A percentile compares a stretch with the other conserved stretches of the same genome.
These are phyloP conservation scores for Malus orientalis DNA, from an alignment of 306 rosid genomes.

Conservation along the genomic window DNA sequence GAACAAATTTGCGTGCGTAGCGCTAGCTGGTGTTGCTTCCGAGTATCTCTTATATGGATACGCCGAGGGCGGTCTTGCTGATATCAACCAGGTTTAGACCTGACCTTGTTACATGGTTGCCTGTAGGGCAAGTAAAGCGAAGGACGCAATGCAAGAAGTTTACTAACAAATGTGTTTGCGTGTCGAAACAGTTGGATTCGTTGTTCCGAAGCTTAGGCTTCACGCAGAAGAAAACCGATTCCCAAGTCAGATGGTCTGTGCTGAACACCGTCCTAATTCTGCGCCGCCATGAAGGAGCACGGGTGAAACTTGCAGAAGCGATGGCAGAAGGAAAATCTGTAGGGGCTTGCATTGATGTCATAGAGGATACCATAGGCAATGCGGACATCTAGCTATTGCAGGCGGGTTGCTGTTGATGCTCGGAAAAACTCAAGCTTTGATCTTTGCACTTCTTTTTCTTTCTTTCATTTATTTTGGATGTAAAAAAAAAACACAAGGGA, in stretches of 20 bases:
- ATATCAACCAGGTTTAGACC: constrained; percentile 66
- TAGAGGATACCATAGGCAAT: constrained; percentile 51
- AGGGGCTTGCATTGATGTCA: constrained; percentile 64
- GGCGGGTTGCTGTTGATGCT: background rate
- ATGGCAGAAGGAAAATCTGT: constrained; percentile 64
- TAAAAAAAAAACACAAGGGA: background rate
- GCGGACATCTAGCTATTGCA: constrained; percentile 30
- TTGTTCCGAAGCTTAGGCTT: constrained; percentile 63
- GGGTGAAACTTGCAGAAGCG: constrained; percentile 70
- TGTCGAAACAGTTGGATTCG: constrained; percentile 47
- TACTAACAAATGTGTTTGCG: constrained; percentile 9
- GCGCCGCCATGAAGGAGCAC: constrained; percentile 72
- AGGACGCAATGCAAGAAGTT: too few species aligned
- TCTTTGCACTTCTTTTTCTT: background rate
- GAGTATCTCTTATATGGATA: constrained; percentile 79
- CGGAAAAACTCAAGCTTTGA: background rate
- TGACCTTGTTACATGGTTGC: background rate
- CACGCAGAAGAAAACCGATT: constrained; percentile 87
- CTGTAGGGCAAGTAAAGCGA: too few species aligned
- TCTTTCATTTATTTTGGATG: background rate
- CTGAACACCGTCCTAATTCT: constrained; percentile 57
- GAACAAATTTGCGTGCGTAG: constrained; percentile 86
- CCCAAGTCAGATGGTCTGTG: constrained; percentile 92
- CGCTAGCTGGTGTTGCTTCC: constrained; percentile 83
- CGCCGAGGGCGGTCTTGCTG: constrained; percentile 92